Base-by-base conservation (phyloP, 495 filamentous ascomycete species). In the Tuber brumale region DNA sequence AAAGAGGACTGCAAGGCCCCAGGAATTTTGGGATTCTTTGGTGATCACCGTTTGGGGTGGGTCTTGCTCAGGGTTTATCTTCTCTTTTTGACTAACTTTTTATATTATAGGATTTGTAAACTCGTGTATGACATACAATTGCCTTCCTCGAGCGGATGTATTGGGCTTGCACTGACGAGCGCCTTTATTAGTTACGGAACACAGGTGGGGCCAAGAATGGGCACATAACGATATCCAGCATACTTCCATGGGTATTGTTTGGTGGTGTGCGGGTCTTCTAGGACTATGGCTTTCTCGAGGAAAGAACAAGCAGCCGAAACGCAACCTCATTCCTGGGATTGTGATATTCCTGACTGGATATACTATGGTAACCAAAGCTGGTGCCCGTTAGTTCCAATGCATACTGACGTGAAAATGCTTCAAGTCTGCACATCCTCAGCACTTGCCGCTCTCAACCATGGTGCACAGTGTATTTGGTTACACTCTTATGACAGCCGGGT, bases 181-280 rank as follows among this genome's bases (percentile, higher is more conserved):
- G n/a, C 3, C 14, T 16, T 73, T 31, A 18, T 42, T 46, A 79
- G 77, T 99, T 83, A 98, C 96, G 23, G 95, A 98, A 84, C 95
- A 99, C 84, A 89, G 92, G 48, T 99, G 95, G 95, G 96, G 96
- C 48, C 85, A 86, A 0, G 86, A 88, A 2, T 99, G 95, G 95
- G 94, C 92, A n/a, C 88, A 89, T 81, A 97, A 97, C 82, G 95
- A 99, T 83, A 89, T 97, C 84, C 95, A 99, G 83, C 96, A 98
- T 82, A 99, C 95, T 0, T 91, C 91, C 18, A 99, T 98, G 96
- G 95, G 95, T 43, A 89, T 99, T 76, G 90, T 99, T 73, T 99
- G 95, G 95, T 97, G 94, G 94, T 91, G 89, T 81, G 94, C 96
- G 27, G 95, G 95, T 27, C 85, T 99, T 37, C 86, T 95, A 42